Conservation (phyloP, 2,329 filamentous ascomycete genomes). For the Hymenotorrendiella dingleyae region DNA sequence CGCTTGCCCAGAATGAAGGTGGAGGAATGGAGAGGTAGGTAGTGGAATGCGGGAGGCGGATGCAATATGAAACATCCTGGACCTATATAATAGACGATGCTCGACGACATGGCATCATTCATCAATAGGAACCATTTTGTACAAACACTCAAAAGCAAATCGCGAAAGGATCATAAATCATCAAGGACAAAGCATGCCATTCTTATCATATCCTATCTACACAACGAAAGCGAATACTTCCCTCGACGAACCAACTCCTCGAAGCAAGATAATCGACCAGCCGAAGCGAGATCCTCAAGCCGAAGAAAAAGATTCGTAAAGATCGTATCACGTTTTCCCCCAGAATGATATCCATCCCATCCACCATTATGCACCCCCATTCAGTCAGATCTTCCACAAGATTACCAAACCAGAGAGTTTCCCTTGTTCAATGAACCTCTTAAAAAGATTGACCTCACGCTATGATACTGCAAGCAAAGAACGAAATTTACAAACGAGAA, state of each 20-base stretch:
- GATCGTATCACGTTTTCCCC: constrained; percentile 6
- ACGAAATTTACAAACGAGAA: constrained; percentile 47
- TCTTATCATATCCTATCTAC: constrained; percentile 14
- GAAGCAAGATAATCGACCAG: constrained; percentile 16
- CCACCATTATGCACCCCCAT: constrained; percentile 20
- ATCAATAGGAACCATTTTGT: too few relatives aligned
- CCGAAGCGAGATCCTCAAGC: constrained; percentile 12
- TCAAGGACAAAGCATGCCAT: neutral
- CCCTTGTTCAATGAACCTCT: constrained; percentile 8
- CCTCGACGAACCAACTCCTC: constrained; percentile 8
- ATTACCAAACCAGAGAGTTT: neutral
- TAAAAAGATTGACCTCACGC: constrained; percentile 15
- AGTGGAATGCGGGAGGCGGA: too few relatives aligned
- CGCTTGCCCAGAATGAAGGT: too few relatives aligned
- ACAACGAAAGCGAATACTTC: constrained; percentile 4
- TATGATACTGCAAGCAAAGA: constrained; percentile 14
- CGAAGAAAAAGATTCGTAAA: constrained; percentile 8
- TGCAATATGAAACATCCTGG: too few relatives aligned
- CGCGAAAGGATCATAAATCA: too few relatives aligned
- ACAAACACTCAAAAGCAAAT: too few relatives aligned
- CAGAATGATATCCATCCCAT: constrained; percentile 7
- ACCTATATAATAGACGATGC: too few relatives aligned
- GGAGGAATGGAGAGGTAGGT: too few relatives aligned
- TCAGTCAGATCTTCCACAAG: constrained; percentile 3
- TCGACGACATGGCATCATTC: too few relatives aligned